phyloP scores from a whole-genome alignment of 805 yeast species.

The Metschnikowia arizonensis region DNA sequence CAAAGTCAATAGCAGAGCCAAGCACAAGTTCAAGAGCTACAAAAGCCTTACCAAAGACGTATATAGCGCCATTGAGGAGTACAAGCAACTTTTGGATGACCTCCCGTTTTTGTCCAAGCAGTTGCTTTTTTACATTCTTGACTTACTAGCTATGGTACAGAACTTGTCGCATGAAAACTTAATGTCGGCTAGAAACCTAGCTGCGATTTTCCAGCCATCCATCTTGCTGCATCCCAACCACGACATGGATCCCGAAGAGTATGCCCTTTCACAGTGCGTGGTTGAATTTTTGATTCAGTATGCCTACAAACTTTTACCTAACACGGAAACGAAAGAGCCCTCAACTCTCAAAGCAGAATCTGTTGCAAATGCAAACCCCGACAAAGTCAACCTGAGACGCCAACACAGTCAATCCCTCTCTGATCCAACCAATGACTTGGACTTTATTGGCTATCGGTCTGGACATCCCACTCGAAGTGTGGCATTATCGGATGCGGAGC shows the following conservation, averaged over 20 bases:
- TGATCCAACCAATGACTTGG: constrained; percentile 29
- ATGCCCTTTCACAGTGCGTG: constrained; percentile 78
- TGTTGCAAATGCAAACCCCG: background rate
- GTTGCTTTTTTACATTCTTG: constrained; percentile 78
- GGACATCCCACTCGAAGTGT: constrained; percentile 9
- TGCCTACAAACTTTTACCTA: constrained; percentile 72
- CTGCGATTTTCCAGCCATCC: constrained; percentile 97
- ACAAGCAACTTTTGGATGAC: constrained; percentile 60
- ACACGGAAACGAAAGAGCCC: constrained; percentile 20
- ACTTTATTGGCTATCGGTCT: constrained; percentile 35
- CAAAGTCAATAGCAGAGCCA: constrained; percentile 1
- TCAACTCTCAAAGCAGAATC: constrained; percentile 13
- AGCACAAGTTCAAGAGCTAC: constrained; percentile 41
- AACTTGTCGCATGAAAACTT: constrained; percentile 71
- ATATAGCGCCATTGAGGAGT: constrained; percentile 63
- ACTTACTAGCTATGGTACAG: constrained; percentile 79
- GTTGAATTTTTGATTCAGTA: constrained; percentile 87
- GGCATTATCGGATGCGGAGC: constrained; percentile 17
- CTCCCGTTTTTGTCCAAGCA: constrained; percentile 80
- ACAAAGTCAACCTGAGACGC: constrained; percentile 15
- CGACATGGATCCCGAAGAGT: constrained; percentile 89
- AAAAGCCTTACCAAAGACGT: constrained; percentile 62
- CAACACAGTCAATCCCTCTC: constrained; percentile 36
- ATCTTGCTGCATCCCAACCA: constrained; percentile 88
- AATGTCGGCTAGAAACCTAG: constrained; percentile 90